These are phyloP conservation scores for Ganoderma lucidum DNA, from an alignment of 1,284 basidiomycete species.

Conservation along the genomic window DNA sequence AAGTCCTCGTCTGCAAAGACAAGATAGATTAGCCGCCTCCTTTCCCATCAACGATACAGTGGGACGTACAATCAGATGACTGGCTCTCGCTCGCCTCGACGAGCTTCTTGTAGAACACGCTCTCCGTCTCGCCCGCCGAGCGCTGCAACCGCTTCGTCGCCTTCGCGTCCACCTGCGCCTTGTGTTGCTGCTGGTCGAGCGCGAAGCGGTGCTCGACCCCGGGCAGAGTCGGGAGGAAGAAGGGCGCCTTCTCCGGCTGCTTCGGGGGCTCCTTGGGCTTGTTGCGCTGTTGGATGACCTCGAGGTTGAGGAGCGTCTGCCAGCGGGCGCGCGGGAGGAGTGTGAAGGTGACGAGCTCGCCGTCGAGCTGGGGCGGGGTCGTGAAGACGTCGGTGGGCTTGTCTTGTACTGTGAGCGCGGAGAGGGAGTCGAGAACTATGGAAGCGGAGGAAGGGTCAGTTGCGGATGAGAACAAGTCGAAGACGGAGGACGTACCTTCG, in stretches of 20 bases:
- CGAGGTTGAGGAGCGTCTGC: slow-evolving; percentile 96
- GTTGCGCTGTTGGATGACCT: slow-evolving; percentile 96
- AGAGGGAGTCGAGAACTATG: slow-evolving; percentile 72
- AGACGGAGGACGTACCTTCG: slow-evolving; percentile 54
- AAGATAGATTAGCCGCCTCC: slow-evolving; percentile 9
- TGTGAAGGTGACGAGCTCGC: slow-evolving; percentile 90
- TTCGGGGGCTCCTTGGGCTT: slow-evolving; percentile 97
- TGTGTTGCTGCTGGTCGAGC: slow-evolving; percentile 50
- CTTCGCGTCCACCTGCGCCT: slow-evolving; percentile 49
- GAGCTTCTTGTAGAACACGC: slow-evolving; percentile 78
- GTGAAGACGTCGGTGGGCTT: slow-evolving; percentile 74
- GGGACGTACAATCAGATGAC: slow-evolving; percentile 70
- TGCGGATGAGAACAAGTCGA: neutral
- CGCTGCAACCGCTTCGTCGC: slow-evolving; percentile 64
- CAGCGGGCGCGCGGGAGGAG: slow-evolving; percentile 92
- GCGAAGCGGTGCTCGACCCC: slow-evolving; percentile 87
- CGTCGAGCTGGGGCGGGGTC: slow-evolving; percentile 86
- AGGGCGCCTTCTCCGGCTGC: slow-evolving; percentile 94
- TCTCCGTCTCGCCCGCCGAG: slow-evolving; percentile 65
- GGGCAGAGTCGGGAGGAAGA: slow-evolving; percentile 93
- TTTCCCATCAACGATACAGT: neutral
- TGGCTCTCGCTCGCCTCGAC: slow-evolving; percentile 57
- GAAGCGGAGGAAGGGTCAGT: slow-evolving; percentile 15
- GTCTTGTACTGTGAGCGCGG: slow-evolving; percentile 61
- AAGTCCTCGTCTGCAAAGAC: slow-evolving; percentile 73